Conservation (phyloP, 1,284 basidiomycete genomes). For the Cryptococcus wingfieldii region DNA sequence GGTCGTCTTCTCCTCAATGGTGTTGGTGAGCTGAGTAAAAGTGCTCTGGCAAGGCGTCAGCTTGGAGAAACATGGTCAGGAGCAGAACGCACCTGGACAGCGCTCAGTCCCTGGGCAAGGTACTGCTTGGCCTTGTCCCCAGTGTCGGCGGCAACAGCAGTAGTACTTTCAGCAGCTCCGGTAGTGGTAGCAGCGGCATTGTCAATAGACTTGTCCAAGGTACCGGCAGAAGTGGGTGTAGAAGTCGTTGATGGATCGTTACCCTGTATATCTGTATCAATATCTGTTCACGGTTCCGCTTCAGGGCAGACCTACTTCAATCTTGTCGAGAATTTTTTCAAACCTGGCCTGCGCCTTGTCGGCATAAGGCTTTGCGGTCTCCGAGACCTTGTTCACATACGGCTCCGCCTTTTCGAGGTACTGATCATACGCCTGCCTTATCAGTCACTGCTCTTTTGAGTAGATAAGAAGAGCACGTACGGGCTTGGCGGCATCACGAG, state of each 20-base stretch:
- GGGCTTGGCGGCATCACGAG: slow-evolving; percentile 31
- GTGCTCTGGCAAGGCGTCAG: slow-evolving; percentile 24
- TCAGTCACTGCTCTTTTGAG: not conserved
- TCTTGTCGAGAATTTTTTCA: slow-evolving; percentile 35
- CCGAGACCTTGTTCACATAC: slow-evolving; percentile 31
- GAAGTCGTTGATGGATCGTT: slow-evolving; percentile 12
- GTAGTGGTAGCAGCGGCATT: slow-evolving; percentile 10
- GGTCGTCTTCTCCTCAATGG: slow-evolving; percentile 43
- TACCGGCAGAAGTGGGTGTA: slow-evolving; percentile 10
- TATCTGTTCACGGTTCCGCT: not conserved
- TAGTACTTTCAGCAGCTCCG: not conserved
- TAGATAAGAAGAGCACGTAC: slow-evolving; percentile 17
- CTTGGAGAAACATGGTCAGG: not conserved
- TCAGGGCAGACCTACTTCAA: slow-evolving; percentile 30
- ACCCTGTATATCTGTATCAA: slow-evolving; percentile 1
- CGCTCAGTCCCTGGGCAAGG: slow-evolving; percentile 28
- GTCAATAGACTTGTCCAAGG: slow-evolving; percentile 14
- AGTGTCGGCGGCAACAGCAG: slow-evolving; percentile 6
- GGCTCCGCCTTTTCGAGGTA: slow-evolving; percentile 16
- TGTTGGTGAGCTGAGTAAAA: slow-evolving; percentile 34
- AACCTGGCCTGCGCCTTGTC: slow-evolving; percentile 42
- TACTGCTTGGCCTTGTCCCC: slow-evolving; percentile 34
- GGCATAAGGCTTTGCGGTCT: slow-evolving; percentile 31
- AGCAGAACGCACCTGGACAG: slow-evolving; percentile 26
- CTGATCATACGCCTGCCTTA: not conserved